phyloP scores from a whole-genome alignment of 805 yeast species.

The Cyberlindnera xylosilytica region DNA sequence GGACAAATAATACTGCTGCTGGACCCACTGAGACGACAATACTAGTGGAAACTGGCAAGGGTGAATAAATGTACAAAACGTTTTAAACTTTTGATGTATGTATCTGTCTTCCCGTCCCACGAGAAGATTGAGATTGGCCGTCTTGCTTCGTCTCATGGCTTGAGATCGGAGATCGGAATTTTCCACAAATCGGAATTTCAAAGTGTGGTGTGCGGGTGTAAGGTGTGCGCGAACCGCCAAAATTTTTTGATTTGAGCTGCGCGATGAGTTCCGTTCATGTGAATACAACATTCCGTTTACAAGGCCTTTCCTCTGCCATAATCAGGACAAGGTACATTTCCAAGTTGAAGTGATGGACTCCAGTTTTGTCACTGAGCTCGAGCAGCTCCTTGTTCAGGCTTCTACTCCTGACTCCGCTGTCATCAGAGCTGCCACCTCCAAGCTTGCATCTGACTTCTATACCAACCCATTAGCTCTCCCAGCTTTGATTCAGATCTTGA shows the following conservation, averaged over 20 bases:
- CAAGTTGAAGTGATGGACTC: slow-evolving; percentile 40
- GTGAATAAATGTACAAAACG: not conserved
- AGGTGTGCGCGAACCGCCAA: slow-evolving; percentile 11
- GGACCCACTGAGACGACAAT: too few relatives aligned
- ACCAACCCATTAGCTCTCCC: slow-evolving; percentile 70
- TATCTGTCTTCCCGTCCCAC: too few relatives aligned
- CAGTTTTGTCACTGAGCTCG: slow-evolving; percentile 66
- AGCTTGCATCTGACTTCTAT: slow-evolving; percentile 72
- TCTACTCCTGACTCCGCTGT: slow-evolving; percentile 78
- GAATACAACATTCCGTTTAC: slow-evolving; percentile 1
- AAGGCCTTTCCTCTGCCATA: not conserved
- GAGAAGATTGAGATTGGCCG: too few relatives aligned
- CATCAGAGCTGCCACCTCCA: slow-evolving; percentile 78
- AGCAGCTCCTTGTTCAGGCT: slow-evolving; percentile 73
- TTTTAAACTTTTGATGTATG: too few relatives aligned
- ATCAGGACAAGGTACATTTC: not conserved
- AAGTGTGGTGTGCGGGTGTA: slow-evolving; percentile 6
- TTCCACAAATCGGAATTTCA: not conserved
- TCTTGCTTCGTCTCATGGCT: too few relatives aligned
- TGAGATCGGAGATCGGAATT: too few relatives aligned
- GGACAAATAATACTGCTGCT: too few relatives aligned
- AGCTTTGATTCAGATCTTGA: slow-evolving; percentile 77
- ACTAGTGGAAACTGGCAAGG: not conserved
- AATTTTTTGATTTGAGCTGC: slow-evolving; percentile 8
- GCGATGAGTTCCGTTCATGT: slow-evolving; percentile 13